Base-by-base conservation (phyloP, 2,329 filamentous ascomycete species). In the Diaporthe ampelina region DNA sequence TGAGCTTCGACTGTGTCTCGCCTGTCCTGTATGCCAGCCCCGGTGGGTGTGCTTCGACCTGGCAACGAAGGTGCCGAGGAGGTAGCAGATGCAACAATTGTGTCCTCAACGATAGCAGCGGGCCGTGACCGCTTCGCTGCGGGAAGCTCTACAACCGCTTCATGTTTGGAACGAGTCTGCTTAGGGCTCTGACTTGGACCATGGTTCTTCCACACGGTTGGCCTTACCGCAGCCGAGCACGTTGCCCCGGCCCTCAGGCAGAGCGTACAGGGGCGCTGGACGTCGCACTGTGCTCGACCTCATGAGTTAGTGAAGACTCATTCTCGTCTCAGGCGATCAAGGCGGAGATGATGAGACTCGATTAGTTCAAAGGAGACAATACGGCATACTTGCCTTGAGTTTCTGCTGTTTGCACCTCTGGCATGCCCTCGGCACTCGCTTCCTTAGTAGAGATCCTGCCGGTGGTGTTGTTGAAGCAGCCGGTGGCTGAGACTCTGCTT, bases 221-320 rank as follows among this genome's bases (percentile, higher is more conserved):
- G 35, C n/a, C 35, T 59, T 2, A 59, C 35, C 1, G 35, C 9
- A 19, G n/a, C 35, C 24, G 57, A 59, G 35, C 57, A 59, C 15
- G 57, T 43, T 13, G 35, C 57, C 2, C 57, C 57, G 5, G 57
- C 35, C 13, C 57, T 59, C 13, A 26, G 10, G n/a, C 57, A 59
- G 35, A 59, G 57, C 13, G 57, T 59, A 9, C 57, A 59, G 40
- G 57, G 57, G n/a, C 57, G 57, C 32, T 59, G 57, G n/a, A 59
- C 19, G 3, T 59, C 57, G n/a, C 57, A 59, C 57, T 59, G 35
- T 2, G 19, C n/a, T 26, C 35, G 35, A 19, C 35, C 11, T 40
- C 17, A n/a, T 5, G 7, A 8, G 13, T 59, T 15, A 59, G 57
- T 17, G 21, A 19, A 26, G 7, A 10, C 19, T 11, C 35, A 37